Percentiles rank a stretch among this genome's conserved stretches.
Evolutionary conservation across 164 flowering plant species (phyloP).

Genomic region (Sedum album): DNA sequence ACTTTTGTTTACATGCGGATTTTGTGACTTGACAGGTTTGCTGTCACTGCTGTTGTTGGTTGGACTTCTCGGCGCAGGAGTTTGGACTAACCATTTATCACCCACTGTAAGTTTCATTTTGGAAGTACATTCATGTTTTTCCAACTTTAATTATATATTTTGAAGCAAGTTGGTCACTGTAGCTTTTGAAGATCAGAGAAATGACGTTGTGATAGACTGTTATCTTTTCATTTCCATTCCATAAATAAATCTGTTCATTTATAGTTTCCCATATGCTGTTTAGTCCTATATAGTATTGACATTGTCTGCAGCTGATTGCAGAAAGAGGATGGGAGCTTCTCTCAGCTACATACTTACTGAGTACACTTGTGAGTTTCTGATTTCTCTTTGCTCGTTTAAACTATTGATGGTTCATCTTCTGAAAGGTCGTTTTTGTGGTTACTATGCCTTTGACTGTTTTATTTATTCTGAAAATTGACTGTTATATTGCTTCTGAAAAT

Average conservation of each 20-base stretch:
- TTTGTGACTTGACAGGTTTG: slow-evolving; percentile 35
- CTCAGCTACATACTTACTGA: slow-evolving; percentile 58
- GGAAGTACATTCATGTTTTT: background rate
- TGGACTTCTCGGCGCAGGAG: slow-evolving; percentile 48
- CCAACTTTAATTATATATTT: background rate
- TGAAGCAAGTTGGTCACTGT: background rate
- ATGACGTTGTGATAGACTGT: too few species aligned
- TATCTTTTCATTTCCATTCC: too few species aligned
- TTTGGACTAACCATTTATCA: slow-evolving; percentile 36
- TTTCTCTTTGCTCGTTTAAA: background rate
- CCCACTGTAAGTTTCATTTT: slow-evolving; percentile 39
- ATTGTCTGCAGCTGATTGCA: slow-evolving; percentile 49
- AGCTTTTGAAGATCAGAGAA: too few species aligned
- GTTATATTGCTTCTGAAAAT: background rate
- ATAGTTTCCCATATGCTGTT: background rate
- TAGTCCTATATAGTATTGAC: background rate
- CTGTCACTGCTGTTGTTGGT: slow-evolving; percentile 46
- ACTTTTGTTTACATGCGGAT: too few species aligned
- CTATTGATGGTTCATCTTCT: background rate
- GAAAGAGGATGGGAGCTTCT: slow-evolving; percentile 79
- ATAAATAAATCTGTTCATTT: too few species aligned
- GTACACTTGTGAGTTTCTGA: slow-evolving; percentile 51
- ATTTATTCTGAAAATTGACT: background rate
- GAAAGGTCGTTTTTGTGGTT: background rate
- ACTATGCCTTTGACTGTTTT: background rate